Conservation (phyloP, 2,329 filamentous ascomycete species). For the Elsinoe ampelina region DNA sequence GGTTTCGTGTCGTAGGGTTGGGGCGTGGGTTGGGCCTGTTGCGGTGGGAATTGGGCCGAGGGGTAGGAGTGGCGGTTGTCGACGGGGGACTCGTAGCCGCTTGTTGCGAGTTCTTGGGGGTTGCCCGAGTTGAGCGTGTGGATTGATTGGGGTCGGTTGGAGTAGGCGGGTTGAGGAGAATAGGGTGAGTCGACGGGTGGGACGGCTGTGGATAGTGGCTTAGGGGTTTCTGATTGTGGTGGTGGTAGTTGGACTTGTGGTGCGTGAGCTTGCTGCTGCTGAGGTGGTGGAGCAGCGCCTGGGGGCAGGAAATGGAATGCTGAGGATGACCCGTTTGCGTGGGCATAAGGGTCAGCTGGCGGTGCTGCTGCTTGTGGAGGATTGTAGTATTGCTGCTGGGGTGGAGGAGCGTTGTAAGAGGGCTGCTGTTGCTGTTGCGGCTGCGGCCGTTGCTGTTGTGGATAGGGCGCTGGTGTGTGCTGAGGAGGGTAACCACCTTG, state of each 20-base stretch:
- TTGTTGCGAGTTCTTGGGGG: constrained; percentile 40
- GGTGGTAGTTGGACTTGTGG: constrained; percentile 21
- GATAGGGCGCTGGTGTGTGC: constrained; percentile 24
- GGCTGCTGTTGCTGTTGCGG: constrained; percentile 16
- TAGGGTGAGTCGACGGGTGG: constrained; percentile 22
- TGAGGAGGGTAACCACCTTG: constrained; percentile 25
- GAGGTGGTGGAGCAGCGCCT: constrained; percentile 21
- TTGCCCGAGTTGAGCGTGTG: constrained; percentile 31
- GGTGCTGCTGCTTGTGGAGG: constrained; percentile 16
- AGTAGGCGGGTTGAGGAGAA: constrained; percentile 19
- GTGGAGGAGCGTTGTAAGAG: constrained; percentile 23
- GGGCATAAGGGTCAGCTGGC: constrained; percentile 14
- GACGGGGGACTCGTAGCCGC: constrained; percentile 38
- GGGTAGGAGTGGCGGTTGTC: constrained; percentile 36
- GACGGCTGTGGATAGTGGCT: constrained; percentile 20
- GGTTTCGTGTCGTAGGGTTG: neutral
- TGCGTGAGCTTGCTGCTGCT: neutral
- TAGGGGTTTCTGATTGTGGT: constrained; percentile 15
- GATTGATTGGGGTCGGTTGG: constrained; percentile 31
- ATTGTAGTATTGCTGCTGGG: constrained; percentile 19
- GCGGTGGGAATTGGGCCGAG: constrained; percentile 22
- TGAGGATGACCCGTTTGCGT: constrained; percentile 12
- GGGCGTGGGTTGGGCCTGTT: constrained; percentile 14
- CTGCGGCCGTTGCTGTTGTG: constrained; percentile 23
- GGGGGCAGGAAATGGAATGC: constrained; percentile 30